Percentiles rank a stretch among this genome's conserved stretches.
These are phyloP conservation scores for Russula olivacea DNA, from an alignment of 768 basidiomycete genomes.

Conservation along the genomic window DNA sequence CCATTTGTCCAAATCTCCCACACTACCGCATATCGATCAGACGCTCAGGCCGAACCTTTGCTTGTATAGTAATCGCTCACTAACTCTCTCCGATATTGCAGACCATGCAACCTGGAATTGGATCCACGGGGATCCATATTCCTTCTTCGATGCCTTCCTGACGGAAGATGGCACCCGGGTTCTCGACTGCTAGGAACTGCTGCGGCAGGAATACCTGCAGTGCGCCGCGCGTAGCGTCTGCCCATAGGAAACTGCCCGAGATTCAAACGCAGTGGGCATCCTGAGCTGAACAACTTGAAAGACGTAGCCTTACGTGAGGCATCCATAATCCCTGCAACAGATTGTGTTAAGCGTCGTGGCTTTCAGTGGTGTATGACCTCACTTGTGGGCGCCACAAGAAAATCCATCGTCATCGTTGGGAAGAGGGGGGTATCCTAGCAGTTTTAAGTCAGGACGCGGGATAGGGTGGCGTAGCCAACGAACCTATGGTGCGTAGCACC, in stretches of 20 bases:
- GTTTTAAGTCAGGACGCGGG: neutral
- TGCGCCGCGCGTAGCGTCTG: slow-evolving; percentile 74
- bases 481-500: slow-evolving; percentile 82
- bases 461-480: slow-evolving; percentile 4
- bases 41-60: slow-evolving; percentile 2
- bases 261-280: slow-evolving; percentile 17
- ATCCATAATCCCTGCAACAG: slow-evolving; percentile 74
- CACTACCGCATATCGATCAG: slow-evolving; percentile 42
- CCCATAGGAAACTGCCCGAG: slow-evolving; percentile 61
- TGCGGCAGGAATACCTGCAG: slow-evolving; percentile 71
- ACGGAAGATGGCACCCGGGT: slow-evolving; percentile 36
- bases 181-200: slow-evolving; percentile 32
- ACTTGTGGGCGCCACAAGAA: slow-evolving; percentile 92
- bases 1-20: slow-evolving; percentile 92
- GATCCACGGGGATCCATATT: slow-evolving; percentile 80
- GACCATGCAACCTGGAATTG: slow-evolving; percentile 74
- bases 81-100: slow-evolving; percentile 90
- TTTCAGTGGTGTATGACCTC: slow-evolving; percentile 10
- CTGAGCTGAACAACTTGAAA: neutral
- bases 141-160: slow-evolving; percentile 52
- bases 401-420: slow-evolving; percentile 74
- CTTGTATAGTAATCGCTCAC: slow-evolving; percentile 27
- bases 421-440: slow-evolving; percentile 77
- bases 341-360: slow-evolving; percentile 1
- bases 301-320: slow-evolving; percentile 57